A percentile compares a stretch with the other conserved stretches of the same genome.
Evolutionary conservation across 768 basidiomycete genomes (phyloP).

Genomic region (Hygrophorus pudorinus): DNA sequence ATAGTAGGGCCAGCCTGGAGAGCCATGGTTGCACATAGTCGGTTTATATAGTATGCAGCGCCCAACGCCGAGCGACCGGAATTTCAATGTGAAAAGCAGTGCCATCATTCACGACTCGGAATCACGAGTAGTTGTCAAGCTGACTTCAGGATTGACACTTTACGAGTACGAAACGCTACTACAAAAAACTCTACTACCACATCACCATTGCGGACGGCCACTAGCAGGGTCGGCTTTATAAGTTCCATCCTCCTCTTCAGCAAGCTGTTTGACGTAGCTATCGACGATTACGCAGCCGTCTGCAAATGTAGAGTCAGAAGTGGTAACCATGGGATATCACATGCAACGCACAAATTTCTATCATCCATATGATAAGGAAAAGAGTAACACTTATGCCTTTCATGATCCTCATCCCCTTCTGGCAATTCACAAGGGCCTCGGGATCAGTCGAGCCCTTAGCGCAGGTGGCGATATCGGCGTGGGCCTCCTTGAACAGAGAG

Average conservation of each 20-base stretch:
- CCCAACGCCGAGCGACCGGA: no score
- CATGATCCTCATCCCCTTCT: constrained; percentile 27
- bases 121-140: no score
- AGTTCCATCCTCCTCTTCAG: constrained; percentile 30
- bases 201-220: constrained; percentile 21
- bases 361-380: constrained; percentile 34
- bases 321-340: neutral
- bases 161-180: no score
- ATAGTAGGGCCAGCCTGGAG: no score
- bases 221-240: constrained; percentile 31
- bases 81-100: no score
- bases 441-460: constrained; percentile 21
- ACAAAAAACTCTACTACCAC: no score
- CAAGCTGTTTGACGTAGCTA: constrained; percentile 32
- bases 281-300: constrained; percentile 39
- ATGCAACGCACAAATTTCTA: constrained; percentile 35
- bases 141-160: no score
- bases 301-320: constrained; percentile 8
- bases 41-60: no score
- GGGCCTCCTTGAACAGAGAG: constrained; percentile 31
- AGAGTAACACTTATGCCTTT: constrained; percentile 32
- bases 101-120: no score
- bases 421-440: constrained; percentile 23
- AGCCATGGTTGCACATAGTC: no score
- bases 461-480: constrained; percentile 28